Evolutionary conservation across 2,329 filamentous ascomycete species (phyloP), one percentile per base, ranked within the genome.

Genomic region (Taxawa tesnikishii): DNA sequence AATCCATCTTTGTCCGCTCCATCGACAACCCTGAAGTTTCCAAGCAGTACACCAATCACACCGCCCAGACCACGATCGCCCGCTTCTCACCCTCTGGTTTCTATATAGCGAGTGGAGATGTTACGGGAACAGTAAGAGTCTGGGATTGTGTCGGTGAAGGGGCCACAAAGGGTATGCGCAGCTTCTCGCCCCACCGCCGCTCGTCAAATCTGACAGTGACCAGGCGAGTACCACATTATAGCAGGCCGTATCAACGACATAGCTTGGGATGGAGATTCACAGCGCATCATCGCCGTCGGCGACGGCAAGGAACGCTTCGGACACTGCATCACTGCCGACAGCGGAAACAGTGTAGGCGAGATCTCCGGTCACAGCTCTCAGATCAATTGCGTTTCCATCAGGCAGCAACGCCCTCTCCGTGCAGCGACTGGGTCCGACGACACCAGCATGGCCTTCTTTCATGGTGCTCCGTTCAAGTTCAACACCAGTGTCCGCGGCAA

Each of bases 381-480:
- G 45, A 79, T 96, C 66, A 98, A 98, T 54, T 74, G 79, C 13
- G 87, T 96, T 18, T 81, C 85, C 19, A 80, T 98, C 53, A 78
- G 85, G 46, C 79, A 87, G 51, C 83, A 92, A 59, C 70, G 90
- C 15, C 90, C 90, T n/a, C 67, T 96, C 38, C 73, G 88, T 38
- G 90, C 90, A 5, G 85, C 83, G 9, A 94, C 90, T 1, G 90
- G 82, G 10, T 83, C 82, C 33, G 88, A 96, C 51, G 90, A 96
- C 55, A 82, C 76, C 50, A 82, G 76, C 51, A 65, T 94, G 56
- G 85, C 88, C 48, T 96, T 96, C 58, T 80, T 92, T 53, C 83
- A 94, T 50, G 88, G 90, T 5, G 82, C 82, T 1, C 90, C 90
- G 1, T 98, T 94, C 68, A 94, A 94, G 55, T 96, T 94, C 65